Base-by-base conservation (phyloP, 129 eudicot species). In the Flaveria bidentis region DNA sequence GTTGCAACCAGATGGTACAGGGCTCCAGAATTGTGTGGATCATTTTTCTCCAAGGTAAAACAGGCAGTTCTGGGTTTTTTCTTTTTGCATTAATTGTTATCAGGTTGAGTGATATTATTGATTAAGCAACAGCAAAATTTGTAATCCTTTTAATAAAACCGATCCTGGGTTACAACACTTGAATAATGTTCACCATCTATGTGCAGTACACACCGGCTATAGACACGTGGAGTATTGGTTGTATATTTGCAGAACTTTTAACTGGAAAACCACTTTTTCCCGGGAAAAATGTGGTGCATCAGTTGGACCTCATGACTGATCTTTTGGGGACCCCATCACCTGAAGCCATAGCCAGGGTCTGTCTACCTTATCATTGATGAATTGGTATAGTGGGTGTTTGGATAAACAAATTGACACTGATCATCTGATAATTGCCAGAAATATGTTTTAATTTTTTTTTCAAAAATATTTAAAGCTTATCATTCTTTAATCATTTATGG, bases 1-100 rank as follows among this genome's bases (percentile, higher is more conserved):
- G 98, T 93, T 72, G 98, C 98, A 56, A 93, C 98, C 67, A 83
- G 98, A 73, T 93, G 98, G 98, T 93, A 93, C 74, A 88, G 98
- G 80, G 98, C 98, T 88, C 98, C 98, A 60, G 98, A 93, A 76
- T 73, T 93, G 72, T 93, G 98, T 70, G 98, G 98, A 28, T 93
- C 98, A 60, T 93, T 93, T 84, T 93, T 90, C 91, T 93, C 98
- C 17, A 93, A 93, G 97, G 98, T 93, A 79, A 58, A 50, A 13
- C 39, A 7, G 3, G 4, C 50, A 42, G 63, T 8, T 33, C 14
- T 26, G 17, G 9, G 58, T 47, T 25, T 74, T 33, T 33, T 28
- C 30, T 5, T 14, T 67, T 36, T 51, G 55, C 46, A 41, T 39
- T 25, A 14, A 23, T 33, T 33, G 15, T 57, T 72, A 46, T 15